Evolutionary conservation across 306 rosid genomes (phyloP).

Genomic region (Dryas drummondii): DNA sequence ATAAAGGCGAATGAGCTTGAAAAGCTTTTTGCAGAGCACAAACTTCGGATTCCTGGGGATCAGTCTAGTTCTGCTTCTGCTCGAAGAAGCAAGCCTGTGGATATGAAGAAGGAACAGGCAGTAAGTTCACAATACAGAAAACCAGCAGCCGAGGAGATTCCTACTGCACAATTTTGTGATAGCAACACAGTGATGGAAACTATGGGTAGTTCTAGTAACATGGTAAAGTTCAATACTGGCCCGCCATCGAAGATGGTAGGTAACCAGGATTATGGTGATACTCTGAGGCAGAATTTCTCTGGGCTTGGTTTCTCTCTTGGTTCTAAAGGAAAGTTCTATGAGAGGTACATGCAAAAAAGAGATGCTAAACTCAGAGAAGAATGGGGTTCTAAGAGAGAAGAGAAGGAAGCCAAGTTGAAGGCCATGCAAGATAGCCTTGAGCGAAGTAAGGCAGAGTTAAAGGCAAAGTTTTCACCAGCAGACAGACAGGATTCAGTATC

Average conservation of each 20-base stretch:
- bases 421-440: constrained; percentile 95
- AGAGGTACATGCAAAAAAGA: constrained; percentile 87
- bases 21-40: constrained; percentile 95
- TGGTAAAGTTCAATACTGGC: constrained; percentile 36
- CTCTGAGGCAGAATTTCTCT: constrained; percentile 52
- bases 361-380: constrained; percentile 88
- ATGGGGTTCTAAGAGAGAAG: constrained; percentile 79
- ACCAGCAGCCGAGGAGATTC: constrained; percentile 46
- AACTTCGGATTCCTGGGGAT: constrained; percentile 88
- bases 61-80: constrained; percentile 71
- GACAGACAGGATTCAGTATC: constrained; percentile 55
- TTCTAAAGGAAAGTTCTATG: constrained; percentile 87
- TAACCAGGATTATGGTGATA: constrained; percentile 49
- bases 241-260: constrained; percentile 35
- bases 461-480: constrained; percentile 66
- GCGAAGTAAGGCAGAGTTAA: constrained; percentile 77
- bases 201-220: constrained; percentile 41
- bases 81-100: constrained; percentile 54
- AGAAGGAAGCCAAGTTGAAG: constrained; percentile 94
- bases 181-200: constrained; percentile 41
- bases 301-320: constrained; percentile 56
- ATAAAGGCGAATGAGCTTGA: constrained; percentile 96
- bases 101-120: constrained; percentile 51
- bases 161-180: constrained; percentile 44
- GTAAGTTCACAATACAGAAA: constrained; percentile 45